Evolutionary conservation across 164 flowering plant genomes (phyloP).

Genomic region (Nymphaea thermarum): DNA sequence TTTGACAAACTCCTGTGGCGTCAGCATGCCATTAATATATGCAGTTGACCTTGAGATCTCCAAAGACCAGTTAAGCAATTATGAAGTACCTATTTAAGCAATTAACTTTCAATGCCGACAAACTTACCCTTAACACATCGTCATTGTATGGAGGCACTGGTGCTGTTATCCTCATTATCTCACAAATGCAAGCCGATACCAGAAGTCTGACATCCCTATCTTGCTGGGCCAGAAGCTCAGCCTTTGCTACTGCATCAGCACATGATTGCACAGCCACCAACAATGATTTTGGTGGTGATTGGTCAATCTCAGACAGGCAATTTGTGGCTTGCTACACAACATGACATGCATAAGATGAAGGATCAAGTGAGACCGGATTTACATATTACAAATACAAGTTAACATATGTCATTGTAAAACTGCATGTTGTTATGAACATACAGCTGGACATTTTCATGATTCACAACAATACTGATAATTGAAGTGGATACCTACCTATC

Average conservation of each 20-base stretch:
- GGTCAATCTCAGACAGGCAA: constrained; percentile 75
- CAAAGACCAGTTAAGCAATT: neutral
- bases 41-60: neutral
- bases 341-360: neutral
- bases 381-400: neutral
- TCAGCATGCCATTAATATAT: neutral
- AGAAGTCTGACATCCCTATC: constrained; percentile 85
- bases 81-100: neutral
- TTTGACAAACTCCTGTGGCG: too few species aligned
- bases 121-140: constrained; percentile 67
- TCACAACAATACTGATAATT: too few species aligned
- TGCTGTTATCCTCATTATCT: constrained; percentile 92
- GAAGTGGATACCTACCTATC: too few species aligned
- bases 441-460: too few species aligned
- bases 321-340: constrained; percentile 63
- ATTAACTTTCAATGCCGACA: constrained; percentile 5
- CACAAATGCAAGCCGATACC: constrained; percentile 86
- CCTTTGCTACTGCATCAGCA: constrained; percentile 60
- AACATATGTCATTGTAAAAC: too few species aligned
- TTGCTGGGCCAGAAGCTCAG: constrained; percentile 75
- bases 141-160: constrained; percentile 95
- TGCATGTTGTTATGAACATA: too few species aligned
- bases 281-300: constrained; percentile 53
- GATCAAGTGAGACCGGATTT: neutral
- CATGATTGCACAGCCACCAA: constrained; percentile 72